Percentiles rank a stretch among this genome's conserved stretches.
Evolutionary conservation across 805 yeast genomes (phyloP).

Genomic region (Candida verbasci): DNA sequence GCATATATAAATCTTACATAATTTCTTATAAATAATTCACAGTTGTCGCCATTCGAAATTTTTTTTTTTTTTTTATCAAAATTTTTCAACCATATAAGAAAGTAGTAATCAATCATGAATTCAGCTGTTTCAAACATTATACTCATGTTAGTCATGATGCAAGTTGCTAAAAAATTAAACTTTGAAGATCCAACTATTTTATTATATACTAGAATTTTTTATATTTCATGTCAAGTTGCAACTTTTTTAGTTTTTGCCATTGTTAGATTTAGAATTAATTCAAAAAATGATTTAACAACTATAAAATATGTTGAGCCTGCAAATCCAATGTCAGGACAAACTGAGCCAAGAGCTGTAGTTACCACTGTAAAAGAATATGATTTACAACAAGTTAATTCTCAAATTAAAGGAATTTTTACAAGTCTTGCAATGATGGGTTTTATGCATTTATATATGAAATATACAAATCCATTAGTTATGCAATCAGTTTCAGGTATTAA

Average conservation of each 20-base stretch:
- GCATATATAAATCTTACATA: background rate
- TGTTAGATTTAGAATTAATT: conserved; percentile 55
- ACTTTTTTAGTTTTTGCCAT: conserved; percentile 65
- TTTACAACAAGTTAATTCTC: conserved; percentile 73
- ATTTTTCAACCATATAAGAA: background rate
- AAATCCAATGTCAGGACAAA: conserved; percentile 69
- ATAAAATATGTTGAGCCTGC: conserved; percentile 88
- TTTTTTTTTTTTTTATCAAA: conserved; percentile 4
- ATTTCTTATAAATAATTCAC: no score
- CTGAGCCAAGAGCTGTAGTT: conserved; percentile 70
- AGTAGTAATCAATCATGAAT: conserved; percentile 50
- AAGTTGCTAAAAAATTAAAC: conserved; percentile 82
- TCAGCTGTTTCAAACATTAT: conserved; percentile 84
- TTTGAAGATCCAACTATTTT: conserved; percentile 78
- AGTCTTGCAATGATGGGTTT: conserved; percentile 95
- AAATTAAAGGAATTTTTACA: conserved; percentile 80
- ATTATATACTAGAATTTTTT: conserved; percentile 70
- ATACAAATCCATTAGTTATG: conserved; percentile 94
- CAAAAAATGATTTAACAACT: conserved; percentile 87
- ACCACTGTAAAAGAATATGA: conserved; percentile 96
- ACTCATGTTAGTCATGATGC: conserved; percentile 96
- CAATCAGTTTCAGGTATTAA: conserved; percentile 89
- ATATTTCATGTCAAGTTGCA: conserved; percentile 59
- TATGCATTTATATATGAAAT: conserved; percentile 97
- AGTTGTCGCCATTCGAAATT: background rate